Percentiles rank a stretch among this genome's conserved stretches.
Conservation (phyloP, 2,329 filamentous ascomycete genomes). For the Dryadomyces quercus-mongolicae region DNA sequence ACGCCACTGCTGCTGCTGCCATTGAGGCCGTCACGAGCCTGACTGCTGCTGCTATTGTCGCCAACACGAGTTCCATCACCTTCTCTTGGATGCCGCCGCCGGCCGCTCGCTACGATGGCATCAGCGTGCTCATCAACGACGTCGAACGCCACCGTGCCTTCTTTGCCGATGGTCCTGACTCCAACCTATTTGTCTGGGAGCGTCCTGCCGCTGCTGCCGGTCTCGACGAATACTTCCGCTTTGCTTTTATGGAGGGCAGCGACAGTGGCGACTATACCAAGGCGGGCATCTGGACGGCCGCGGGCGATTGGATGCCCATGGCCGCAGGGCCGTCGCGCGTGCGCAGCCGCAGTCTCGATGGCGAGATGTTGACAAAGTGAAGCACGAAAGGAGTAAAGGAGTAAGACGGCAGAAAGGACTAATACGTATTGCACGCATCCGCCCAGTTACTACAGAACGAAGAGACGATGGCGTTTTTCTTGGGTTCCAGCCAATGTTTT, state of each 20-base stretch:
- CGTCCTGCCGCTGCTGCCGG: constrained; percentile 27
- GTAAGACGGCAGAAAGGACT: no score
- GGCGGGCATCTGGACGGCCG: constrained; percentile 55
- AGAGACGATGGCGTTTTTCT: no score
- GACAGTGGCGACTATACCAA: constrained; percentile 59
- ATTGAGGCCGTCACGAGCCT: constrained; percentile 2
- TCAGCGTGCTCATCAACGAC: constrained; percentile 74
- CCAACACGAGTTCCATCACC: constrained; percentile 50
- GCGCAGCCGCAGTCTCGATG: constrained; percentile 16
- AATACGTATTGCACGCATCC: no score
- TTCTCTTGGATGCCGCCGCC: constrained; percentile 41
- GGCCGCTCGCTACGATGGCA: constrained; percentile 52
- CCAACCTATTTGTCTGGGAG: constrained; percentile 43
- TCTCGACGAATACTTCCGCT: constrained; percentile 63
- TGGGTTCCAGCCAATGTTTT: not conserved
- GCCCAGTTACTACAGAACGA: no score
- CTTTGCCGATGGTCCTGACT: constrained; percentile 37
- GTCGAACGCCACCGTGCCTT: constrained; percentile 70
- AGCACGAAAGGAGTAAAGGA: not conserved
- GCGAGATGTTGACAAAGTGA: not conserved
- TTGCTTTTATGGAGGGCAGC: constrained; percentile 59
- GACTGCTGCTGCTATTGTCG: constrained; percentile 13
- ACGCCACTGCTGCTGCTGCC: constrained; percentile 6
- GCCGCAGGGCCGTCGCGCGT: constrained; percentile 43
- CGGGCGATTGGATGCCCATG: constrained; percentile 57